phyloP scores from a whole-genome alignment of 108 stramenopile genomes.

The Nitzschia sp. region DNA sequence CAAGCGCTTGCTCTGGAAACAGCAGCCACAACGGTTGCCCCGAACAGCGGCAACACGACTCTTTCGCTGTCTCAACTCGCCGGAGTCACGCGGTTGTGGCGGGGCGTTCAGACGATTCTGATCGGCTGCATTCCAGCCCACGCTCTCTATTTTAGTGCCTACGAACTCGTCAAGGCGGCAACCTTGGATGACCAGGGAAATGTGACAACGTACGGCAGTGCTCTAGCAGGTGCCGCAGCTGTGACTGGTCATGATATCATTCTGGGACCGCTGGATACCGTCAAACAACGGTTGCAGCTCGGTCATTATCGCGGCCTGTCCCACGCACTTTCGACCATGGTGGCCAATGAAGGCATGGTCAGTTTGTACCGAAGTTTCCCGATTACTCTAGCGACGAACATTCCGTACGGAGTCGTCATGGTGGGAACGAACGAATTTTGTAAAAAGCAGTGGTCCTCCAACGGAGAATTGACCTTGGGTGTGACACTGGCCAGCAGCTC shows the following conservation, averaged over 20 bases:
- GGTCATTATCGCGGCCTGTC: conserved; percentile 90
- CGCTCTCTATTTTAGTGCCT: conserved; percentile 94
- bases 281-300: conserved; percentile 99
- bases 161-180: conserved; percentile 85
- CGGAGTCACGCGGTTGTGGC: conserved; percentile 83
- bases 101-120: conserved; percentile 95
- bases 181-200: conserved; percentile 28
- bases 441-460: conserved; percentile 49
- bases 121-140: conserved; percentile 98
- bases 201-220: conserved; percentile 47
- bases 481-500: conserved; percentile 72
- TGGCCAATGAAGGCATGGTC: conserved; percentile 71
- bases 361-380: conserved; percentile 90
- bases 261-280: conserved; percentile 97
- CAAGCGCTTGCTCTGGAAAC: conserved; percentile 29
- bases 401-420: conserved; percentile 98
- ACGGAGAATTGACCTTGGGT: conserved; percentile 30
- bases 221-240: conserved; percentile 87
- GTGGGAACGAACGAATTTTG: conserved; percentile 91
- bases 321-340: conserved; percentile 47
- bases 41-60: neutral
- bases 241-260: conserved; percentile 92
- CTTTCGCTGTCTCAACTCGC: neutral
- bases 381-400: conserved; percentile 93
- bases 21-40: conserved; percentile 10